These are phyloP conservation scores for Hericium erinaceus DNA, from an alignment of 768 basidiomycete genomes.

Conservation along the genomic window DNA sequence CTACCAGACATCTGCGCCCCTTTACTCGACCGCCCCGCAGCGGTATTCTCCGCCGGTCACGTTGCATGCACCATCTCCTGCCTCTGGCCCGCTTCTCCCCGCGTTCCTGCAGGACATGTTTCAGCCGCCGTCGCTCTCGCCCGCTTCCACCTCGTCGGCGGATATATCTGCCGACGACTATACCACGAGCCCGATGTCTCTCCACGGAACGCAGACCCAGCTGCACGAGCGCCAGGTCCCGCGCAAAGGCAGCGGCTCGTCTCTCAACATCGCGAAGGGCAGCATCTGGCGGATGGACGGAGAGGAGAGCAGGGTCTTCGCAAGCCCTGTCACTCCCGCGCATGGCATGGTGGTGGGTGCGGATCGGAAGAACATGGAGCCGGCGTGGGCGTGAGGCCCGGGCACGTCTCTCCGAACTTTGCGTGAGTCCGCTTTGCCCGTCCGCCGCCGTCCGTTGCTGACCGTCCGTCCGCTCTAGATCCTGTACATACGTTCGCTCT, in stretches of 20 bases:
- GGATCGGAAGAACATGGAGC: not conserved
- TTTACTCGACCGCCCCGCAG: conserved; percentile 26
- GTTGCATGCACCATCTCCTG: conserved; percentile 14
- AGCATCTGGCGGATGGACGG: not conserved
- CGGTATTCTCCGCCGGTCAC: conserved; percentile 25
- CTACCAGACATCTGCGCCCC: conserved; percentile 55
- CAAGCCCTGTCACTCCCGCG: not conserved
- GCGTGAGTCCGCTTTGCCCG: too few species aligned
- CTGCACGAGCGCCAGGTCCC: not conserved
- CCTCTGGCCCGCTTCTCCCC: conserved; percentile 47
- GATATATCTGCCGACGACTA: conserved; percentile 49
- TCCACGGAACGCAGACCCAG: not conserved
- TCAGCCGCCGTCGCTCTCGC: conserved; percentile 47
- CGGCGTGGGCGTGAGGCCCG: not conserved
- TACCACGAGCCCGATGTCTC: not conserved
- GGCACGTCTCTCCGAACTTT: too few species aligned
- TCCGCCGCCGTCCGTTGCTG: too few species aligned
- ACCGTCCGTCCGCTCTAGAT: too few species aligned
- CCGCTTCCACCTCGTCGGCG: conserved; percentile 51
- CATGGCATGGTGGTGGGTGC: not conserved
- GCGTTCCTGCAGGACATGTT: conserved; percentile 72
- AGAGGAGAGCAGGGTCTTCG: not conserved
- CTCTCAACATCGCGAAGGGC: not conserved
- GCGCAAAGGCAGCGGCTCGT: not conserved
- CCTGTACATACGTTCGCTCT: too few species aligned